Base-by-base conservation (phyloP, 257 asterid genomes). In the Nicotiana undulata region DNA sequence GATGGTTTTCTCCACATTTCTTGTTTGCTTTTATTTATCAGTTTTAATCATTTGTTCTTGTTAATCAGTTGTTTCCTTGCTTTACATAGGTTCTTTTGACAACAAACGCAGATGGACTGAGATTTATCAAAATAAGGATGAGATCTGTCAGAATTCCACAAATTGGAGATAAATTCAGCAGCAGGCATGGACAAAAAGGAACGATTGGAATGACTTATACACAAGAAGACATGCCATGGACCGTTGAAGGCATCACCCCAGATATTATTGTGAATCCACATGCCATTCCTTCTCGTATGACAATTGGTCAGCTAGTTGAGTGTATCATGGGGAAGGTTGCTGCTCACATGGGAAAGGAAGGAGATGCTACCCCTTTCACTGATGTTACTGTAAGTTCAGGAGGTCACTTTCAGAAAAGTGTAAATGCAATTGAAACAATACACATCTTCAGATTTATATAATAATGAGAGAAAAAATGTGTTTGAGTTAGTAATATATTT, bases 81-180 rank as follows among this genome's bases (percentile, higher is more conserved):
- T 66, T 84, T 68, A 8, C 8, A 9, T 46, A 74, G 78, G 99
- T 93, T 55, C 87, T 95, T 55, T 87, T 95, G 66, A 95, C 97
- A 55, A 95, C 98, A 10, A 95, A 95, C 81, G 98, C 99, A 46
- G 99, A 95, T 83, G 98, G 99, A 18, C 81, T 95, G 79, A 89
- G 97, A 79, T 95, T 95, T 88, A 95, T 93, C 59, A 95, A 93
- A 85, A 96, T 95, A 82, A 88, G 99, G 82, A 95, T 95, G 74
- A 88, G 99, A 88, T 95, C 99, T 2, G 94, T 95, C 17, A 87
- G 98, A 51, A 89, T 95, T 68, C 99, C 99, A 56, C 99, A 95
- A 87, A 95, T 95, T 65, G 87, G 87, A 13, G 87, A 84, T 68
- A 84, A 84, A 64, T 81, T 84, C 55, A 81, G 85, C 63, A 81